These are phyloP conservation scores for Saturnispora serradocipensis DNA, from an alignment of 805 yeast genomes.

Conservation along the genomic window DNA sequence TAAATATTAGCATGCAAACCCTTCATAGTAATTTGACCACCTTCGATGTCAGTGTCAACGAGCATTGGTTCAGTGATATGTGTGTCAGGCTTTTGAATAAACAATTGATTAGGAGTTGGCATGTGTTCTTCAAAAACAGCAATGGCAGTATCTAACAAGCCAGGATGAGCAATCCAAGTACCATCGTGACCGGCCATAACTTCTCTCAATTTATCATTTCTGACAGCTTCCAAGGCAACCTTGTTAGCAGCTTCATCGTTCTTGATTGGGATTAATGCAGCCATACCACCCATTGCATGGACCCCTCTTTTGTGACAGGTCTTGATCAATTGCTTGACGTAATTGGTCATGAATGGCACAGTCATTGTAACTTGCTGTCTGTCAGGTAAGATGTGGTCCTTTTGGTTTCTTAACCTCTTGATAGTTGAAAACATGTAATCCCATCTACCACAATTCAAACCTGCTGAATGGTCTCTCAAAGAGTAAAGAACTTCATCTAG, in stretches of 20 bases:
- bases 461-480: slow-evolving; percentile 67
- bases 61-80: slow-evolving; percentile 46
- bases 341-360: slow-evolving; percentile 73
- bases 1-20: slow-evolving; percentile 67
- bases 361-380: slow-evolving; percentile 73
- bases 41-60: slow-evolving; percentile 53
- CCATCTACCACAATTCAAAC: slow-evolving; percentile 86
- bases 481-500: slow-evolving; percentile 78
- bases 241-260: slow-evolving; percentile 54
- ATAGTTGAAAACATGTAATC: slow-evolving; percentile 78
- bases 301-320: slow-evolving; percentile 72
- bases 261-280: slow-evolving; percentile 78
- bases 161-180: slow-evolving; percentile 87
- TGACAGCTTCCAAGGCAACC: slow-evolving; percentile 62
- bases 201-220: slow-evolving; percentile 68
- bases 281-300: slow-evolving; percentile 89
- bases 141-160: slow-evolving; percentile 64
- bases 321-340: slow-evolving; percentile 63
- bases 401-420: slow-evolving; percentile 62
- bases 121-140: slow-evolving; percentile 63
- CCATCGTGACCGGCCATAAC: slow-evolving; percentile 78
- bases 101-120: slow-evolving; percentile 77
- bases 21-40: slow-evolving; percentile 54
- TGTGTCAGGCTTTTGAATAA: slow-evolving; percentile 33
- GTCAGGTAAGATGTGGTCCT: slow-evolving; percentile 65